These are phyloP conservation scores for Bipolaris sorokiniana DNA, from an alignment of 2,329 filamentous ascomycete genomes.

Conservation along the genomic window DNA sequence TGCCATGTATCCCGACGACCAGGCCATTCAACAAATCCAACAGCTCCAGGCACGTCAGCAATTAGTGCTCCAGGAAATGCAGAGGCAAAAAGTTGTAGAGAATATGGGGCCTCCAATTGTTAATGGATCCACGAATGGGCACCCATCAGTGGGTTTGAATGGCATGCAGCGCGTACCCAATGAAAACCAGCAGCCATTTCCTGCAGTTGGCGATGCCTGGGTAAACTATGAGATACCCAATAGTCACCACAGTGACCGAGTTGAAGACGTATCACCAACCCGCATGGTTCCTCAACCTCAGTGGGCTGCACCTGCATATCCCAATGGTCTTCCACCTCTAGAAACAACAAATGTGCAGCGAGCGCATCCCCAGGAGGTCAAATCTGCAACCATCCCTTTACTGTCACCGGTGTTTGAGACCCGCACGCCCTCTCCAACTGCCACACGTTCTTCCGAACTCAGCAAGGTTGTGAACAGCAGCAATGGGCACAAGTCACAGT, in stretches of 20 bases:
- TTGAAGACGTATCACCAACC: slow-evolving; percentile 41
- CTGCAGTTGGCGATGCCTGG: slow-evolving; percentile 36
- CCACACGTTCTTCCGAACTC: slow-evolving; percentile 52
- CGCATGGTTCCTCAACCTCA: slow-evolving; percentile 35
- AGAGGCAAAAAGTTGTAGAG: slow-evolving; percentile 37
- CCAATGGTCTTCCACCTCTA: slow-evolving; percentile 41
- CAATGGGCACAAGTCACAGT: slow-evolving; percentile 38
- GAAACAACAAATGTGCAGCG: slow-evolving; percentile 55
- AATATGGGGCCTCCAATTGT: slow-evolving; percentile 27
- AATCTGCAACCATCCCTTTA: slow-evolving; percentile 52
- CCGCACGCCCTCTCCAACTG: slow-evolving; percentile 72
- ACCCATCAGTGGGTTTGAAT: slow-evolving; percentile 26
- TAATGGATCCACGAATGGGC: slow-evolving; percentile 36
- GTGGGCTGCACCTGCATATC: slow-evolving; percentile 37
- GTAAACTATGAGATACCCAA: slow-evolving; percentile 36
- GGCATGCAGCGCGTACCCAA: slow-evolving; percentile 30
- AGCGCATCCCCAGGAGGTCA: slow-evolving; percentile 43
- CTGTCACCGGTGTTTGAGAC: slow-evolving; percentile 78
- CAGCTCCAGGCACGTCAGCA: slow-evolving; percentile 41
- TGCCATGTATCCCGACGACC: slow-evolving; percentile 33
- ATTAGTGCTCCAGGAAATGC: slow-evolving; percentile 41
- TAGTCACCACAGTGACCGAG: slow-evolving; percentile 27
- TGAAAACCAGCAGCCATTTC: slow-evolving; percentile 37
- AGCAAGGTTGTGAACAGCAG: slow-evolving; percentile 38
- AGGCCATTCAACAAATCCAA: slow-evolving; percentile 35